These are phyloP conservation scores for Mycena haematopus DNA, from an alignment of 768 basidiomycete genomes.

Conservation along the genomic window DNA sequence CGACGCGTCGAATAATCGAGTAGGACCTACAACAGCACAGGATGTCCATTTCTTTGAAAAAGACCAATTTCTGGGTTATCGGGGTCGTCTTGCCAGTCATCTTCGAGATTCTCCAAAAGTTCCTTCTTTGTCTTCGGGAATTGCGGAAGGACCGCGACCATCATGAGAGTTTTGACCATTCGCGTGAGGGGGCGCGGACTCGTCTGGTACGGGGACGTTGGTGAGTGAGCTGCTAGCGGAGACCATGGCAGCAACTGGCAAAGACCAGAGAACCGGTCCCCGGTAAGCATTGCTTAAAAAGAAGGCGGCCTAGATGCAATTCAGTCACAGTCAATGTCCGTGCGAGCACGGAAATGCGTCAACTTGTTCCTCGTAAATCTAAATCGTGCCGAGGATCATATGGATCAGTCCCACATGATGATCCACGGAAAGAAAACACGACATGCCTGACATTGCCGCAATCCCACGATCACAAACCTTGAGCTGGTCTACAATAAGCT, in stretches of 20 bases:
- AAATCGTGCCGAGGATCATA: no score
- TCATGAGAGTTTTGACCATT: slow-evolving; percentile 14
- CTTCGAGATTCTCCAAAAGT: slow-evolving; percentile 31
- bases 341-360: no score
- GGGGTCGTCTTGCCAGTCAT: slow-evolving; percentile 37
- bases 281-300: background rate
- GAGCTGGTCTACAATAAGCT: no score
- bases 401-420: no score
- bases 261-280: slow-evolving; percentile 1
- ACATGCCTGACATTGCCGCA: no score
- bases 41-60: slow-evolving; percentile 34
- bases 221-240: slow-evolving; percentile 30
- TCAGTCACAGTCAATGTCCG: background rate
- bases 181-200: background rate
- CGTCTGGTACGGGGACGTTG: slow-evolving; percentile 15
- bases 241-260: slow-evolving; percentile 22
- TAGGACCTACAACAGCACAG: background rate
- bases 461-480: slow-evolving; percentile 25
- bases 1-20: background rate
- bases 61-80: slow-evolving; percentile 46
- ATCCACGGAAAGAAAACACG: no score
- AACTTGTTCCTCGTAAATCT: no score
- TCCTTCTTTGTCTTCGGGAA: slow-evolving; percentile 37
- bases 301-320: background rate
- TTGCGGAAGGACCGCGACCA: slow-evolving; percentile 31